Percentiles rank a stretch among this genome's conserved stretches.
Evolutionary conservation across 1,139 yeast species (phyloP).

Genomic region (Casaregolazyma lundiana): DNA sequence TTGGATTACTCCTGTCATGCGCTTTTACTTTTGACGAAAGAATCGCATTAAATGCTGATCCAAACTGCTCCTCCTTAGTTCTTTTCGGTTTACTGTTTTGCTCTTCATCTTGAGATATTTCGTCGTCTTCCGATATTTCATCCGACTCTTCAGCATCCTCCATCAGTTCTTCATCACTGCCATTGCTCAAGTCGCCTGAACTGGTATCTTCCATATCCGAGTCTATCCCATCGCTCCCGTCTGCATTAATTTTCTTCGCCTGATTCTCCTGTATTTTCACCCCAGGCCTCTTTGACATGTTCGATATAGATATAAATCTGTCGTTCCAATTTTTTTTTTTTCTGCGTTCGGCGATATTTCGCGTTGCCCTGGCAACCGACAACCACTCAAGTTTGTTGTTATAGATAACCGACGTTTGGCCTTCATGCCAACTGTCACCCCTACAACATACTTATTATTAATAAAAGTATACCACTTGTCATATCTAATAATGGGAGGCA

Average conservation of each 20-base stretch:
- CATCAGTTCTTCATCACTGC: constrained; percentile 12
- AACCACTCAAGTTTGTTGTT: not conserved
- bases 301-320: too few species aligned
- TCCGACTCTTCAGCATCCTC: constrained; percentile 19
- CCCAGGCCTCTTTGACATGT: constrained; percentile 6
- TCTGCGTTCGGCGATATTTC: not conserved
- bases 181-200: constrained; percentile 8
- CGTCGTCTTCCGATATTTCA: constrained; percentile 15
- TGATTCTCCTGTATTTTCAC: not conserved
- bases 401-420: not conserved
- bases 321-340: constrained; percentile 5
- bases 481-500: constrained; percentile 1
- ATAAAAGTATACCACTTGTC: constrained; percentile 2
- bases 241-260: constrained; percentile 9
- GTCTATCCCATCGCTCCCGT: constrained; percentile 6
- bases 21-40: constrained; percentile 83
- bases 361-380: constrained; percentile 6
- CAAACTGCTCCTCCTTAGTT: constrained; percentile 41
- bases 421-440: constrained; percentile 5
- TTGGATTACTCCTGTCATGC: constrained; percentile 83
- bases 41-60: constrained; percentile 79
- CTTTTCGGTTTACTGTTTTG: constrained; percentile 21
- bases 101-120: constrained; percentile 14
- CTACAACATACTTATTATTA: constrained; percentile 6
- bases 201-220: constrained; percentile 11